Evolutionary conservation across 805 yeast species (phyloP), one percentile per base, ranked within the genome.

Genomic region (Cyberlindnera mrakii): DNA sequence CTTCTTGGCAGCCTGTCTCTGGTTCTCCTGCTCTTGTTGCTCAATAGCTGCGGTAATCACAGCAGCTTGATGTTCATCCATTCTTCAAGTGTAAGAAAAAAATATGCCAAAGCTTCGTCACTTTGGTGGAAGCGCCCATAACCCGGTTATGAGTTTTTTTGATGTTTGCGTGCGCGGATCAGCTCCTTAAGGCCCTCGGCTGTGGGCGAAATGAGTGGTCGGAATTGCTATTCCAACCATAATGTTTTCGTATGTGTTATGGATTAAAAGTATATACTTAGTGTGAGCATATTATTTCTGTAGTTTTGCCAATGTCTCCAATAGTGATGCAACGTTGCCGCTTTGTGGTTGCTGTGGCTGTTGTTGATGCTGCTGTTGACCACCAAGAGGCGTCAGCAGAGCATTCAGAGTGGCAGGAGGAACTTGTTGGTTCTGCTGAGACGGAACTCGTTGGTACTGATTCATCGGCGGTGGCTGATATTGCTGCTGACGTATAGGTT

Each of bases 291-390:
- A 29, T 30, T 34, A 46, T 30, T 38, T 62, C 42, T 64, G 67
- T 33, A 66, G 52, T 48, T 64, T 63, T 15, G 67, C 65, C 42
- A 67, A 50, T 39, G 68, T 60, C 37, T 66, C 69, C 48, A 67
- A 49, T 36, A 67, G 52, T 42, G 65, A 59, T 53, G 65, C 65
- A 23, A 66, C 70, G 42, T 60, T 63, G 6, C 38, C 37, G 40
- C 40, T 33, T 37, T 39, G 34, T 33, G 39, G 36, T 39, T 34
- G n/a, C 36, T 40, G 19, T 37, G 41, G 48, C 10, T 36, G 45
- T 14, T 36, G 47, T 29, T 33, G 44, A 29, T 14, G 42, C 30
- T 23, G 40, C 30, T 35, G 46, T 30, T 42, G 50, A 19, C 23
- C 18, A 14, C 37, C 35, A 11, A 42, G 38, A 16, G 44, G 20